Evolutionary conservation across 83 land plant species (phyloP).

Genomic region (Isoetes engelmannii): DNA sequence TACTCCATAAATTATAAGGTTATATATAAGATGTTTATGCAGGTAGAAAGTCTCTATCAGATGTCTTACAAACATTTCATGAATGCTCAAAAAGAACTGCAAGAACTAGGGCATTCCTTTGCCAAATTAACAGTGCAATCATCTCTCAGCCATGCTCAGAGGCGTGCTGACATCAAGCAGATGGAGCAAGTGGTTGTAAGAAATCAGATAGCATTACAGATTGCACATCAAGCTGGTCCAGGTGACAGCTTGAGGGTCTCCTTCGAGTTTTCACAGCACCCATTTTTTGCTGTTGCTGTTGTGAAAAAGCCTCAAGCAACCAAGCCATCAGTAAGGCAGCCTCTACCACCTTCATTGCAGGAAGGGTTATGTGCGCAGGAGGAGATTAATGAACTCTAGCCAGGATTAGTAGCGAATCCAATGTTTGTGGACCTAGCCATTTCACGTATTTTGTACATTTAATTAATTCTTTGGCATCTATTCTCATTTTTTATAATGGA

Average conservation of each 20-base stretch:
- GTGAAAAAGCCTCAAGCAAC: slow-evolving; percentile 58
- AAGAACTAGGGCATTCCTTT: slow-evolving; percentile 53
- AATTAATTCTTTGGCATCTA: too few relatives aligned
- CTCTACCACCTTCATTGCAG: too few relatives aligned
- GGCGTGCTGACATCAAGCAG: slow-evolving; percentile 51
- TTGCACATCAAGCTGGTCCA: slow-evolving; percentile 51
- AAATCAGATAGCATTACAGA: slow-evolving; percentile 74
- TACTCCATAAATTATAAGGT: not conserved
- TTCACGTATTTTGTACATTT: too few relatives aligned
- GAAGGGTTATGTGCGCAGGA: too few relatives aligned
- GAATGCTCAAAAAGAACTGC: slow-evolving; percentile 58
- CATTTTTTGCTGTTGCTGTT: slow-evolving; percentile 69
- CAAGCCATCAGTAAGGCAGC: too few relatives aligned
- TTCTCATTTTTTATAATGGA: too few relatives aligned
- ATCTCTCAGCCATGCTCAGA: slow-evolving; percentile 26
- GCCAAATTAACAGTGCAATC: slow-evolving; percentile 45
- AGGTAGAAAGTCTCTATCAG: slow-evolving; percentile 32
- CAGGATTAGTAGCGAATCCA: too few relatives aligned
- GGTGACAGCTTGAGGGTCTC: slow-evolving; percentile 57
- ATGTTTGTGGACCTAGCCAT: too few relatives aligned
- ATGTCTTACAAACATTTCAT: slow-evolving; percentile 54
- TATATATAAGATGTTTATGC: slow-evolving; percentile 2
- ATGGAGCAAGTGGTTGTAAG: slow-evolving; percentile 79
- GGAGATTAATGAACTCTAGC: too few relatives aligned
- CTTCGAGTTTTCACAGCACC: slow-evolving; percentile 86